Conservation (phyloP, 257 asterid species). For the Mitragyna speciosa region DNA sequence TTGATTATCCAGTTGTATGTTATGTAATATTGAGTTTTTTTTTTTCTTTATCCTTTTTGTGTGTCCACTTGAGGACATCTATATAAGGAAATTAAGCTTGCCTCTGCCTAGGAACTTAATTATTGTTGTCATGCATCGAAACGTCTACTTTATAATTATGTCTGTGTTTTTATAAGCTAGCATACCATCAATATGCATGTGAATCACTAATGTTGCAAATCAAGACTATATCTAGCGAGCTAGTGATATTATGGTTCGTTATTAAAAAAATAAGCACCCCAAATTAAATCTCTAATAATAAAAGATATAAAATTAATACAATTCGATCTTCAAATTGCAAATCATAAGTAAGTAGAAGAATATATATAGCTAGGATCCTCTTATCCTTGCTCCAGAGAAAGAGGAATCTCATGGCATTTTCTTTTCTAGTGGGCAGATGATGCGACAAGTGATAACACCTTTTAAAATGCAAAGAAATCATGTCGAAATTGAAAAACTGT, state of each 20-base stretch:
- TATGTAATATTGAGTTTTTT: background rate
- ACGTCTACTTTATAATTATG: slow-evolving; percentile 71
- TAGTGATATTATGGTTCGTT: background rate
- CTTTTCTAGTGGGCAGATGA: slow-evolving; percentile 18
- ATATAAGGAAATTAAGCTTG: slow-evolving; percentile 41
- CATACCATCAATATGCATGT: slow-evolving; percentile 12
- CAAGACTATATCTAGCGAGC: background rate
- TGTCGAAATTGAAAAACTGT: slow-evolving; percentile 26
- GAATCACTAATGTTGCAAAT: background rate
- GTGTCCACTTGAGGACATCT: slow-evolving; percentile 58
- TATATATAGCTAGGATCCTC: background rate
- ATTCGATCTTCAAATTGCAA: slow-evolving; percentile 30
- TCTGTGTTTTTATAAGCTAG: slow-evolving; percentile 52
- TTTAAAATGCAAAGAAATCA: slow-evolving; percentile 40
- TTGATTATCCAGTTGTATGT: background rate
- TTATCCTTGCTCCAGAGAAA: slow-evolving; percentile 3
- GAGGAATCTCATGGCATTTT: slow-evolving; percentile 22
- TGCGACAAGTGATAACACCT: slow-evolving; percentile 27
- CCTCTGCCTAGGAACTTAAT: slow-evolving; percentile 50
- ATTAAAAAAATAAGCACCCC: background rate
- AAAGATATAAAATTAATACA: background rate
- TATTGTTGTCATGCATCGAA: slow-evolving; percentile 69
- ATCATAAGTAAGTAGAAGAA: slow-evolving; percentile 36
- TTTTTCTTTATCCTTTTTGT: slow-evolving; percentile 22
- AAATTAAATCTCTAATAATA: background rate